phyloP scores from a whole-genome alignment of 352 stramenopile genomes.

The Pythium myriotylum region DNA sequence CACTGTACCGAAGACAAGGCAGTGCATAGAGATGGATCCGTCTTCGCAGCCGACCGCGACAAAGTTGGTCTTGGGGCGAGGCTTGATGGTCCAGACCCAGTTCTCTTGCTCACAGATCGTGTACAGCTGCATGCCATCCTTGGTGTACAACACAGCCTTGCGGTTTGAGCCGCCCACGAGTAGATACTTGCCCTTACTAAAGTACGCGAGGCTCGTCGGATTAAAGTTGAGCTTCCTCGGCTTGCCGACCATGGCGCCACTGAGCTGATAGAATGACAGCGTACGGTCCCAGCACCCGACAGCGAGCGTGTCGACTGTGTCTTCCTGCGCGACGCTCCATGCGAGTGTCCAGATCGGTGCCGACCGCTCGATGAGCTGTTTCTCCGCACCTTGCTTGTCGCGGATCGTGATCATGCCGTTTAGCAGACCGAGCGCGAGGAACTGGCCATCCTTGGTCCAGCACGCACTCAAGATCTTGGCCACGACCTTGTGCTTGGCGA shows the following conservation, averaged over 20 bases:
- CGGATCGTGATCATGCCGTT: slow-evolving; percentile 92
- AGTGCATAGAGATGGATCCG: slow-evolving; percentile 83
- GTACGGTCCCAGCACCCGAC: slow-evolving; percentile 95
- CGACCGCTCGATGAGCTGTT: slow-evolving; percentile 86
- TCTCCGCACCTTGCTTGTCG: slow-evolving; percentile 92
- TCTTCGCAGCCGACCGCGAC: slow-evolving; percentile 88
- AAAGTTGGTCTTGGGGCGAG: slow-evolving; percentile 84
- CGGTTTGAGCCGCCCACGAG: slow-evolving; percentile 88
- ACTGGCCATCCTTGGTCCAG: slow-evolving; percentile 93
- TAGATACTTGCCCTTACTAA: slow-evolving; percentile 91
- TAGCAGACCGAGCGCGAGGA: slow-evolving; percentile 91
- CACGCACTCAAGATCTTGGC: slow-evolving; percentile 91
- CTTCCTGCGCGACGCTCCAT: slow-evolving; percentile 83
- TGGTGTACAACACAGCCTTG: slow-evolving; percentile 90
- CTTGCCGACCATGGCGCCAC: slow-evolving; percentile 83
- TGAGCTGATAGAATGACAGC: slow-evolving; percentile 91
- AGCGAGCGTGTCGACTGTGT: slow-evolving; percentile 85
- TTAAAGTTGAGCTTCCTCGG: slow-evolving; percentile 92
- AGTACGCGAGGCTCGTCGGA: slow-evolving; percentile 89
- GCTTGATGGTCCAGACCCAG: slow-evolving; percentile 92
- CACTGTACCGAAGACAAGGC: slow-evolving; percentile 91
- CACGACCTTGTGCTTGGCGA: slow-evolving; percentile 94
- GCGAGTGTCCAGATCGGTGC: slow-evolving; percentile 87
- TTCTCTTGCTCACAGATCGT: slow-evolving; percentile 85
- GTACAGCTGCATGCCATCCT: slow-evolving; percentile 79